Evolutionary conservation across 2,329 filamentous ascomycete species (phyloP), one percentile per base, ranked within the genome.

Genomic region (Akanthomyces uredinophilus): DNA sequence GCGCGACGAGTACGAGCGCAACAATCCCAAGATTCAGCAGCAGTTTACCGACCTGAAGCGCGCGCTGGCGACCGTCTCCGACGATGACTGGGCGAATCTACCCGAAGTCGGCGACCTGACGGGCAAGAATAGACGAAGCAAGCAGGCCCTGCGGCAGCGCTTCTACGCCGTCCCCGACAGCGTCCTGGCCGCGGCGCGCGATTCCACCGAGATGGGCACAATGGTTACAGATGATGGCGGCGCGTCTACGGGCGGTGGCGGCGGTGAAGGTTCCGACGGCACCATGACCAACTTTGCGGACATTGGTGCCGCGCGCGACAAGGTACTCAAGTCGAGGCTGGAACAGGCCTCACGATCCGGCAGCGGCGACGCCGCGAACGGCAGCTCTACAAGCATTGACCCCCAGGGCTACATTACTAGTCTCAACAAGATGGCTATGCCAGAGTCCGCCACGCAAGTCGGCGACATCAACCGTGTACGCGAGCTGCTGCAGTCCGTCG

Each of bases 261-360:
- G 65, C 14, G 63, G 66, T 16, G 77, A 81, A 53, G 77, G 74
- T 32, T 83, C 87, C 63, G 92, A 96, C 70, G 93, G 94, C 2
- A 96, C 92, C 1, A 95, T 96, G 85, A 99, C 94, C 13, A 97
- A 99, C 73, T 99, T 99, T 73, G 94, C 94, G 50, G 91, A 96
- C 74, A 98, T 99, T 65, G 95, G 96, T 75, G 92, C 93, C 50
- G 96, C 95, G 22, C 87, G 95, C 78, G 92, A 97, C 78, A 97
- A 96, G 75, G 95, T 97, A 46, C 83, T 99, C 59, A 90, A 96
- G 73, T 94, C 96, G n/a, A 88, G 91, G 67, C 81, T 99, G 47
- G 94, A 98, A 69, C 91, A 96, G 72, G 93, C 92, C 8, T 93
- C 91, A 5, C 84, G 88, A 66, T 87, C 82, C 22, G 85, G 87